Conservation (phyloP, 257 asterid species). For the Cynanchum wilfordii region DNA sequence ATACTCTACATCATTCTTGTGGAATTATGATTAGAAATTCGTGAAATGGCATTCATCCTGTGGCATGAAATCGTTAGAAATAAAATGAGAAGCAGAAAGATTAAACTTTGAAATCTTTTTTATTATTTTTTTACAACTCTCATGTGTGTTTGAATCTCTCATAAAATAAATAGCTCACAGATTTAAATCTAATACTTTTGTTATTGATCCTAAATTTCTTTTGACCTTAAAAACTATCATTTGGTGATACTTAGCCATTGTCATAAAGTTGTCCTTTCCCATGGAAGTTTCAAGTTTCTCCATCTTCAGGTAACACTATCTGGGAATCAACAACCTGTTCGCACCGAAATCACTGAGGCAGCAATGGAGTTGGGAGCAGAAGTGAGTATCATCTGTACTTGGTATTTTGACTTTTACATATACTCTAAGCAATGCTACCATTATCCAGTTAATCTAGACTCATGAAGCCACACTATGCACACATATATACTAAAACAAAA, state of each 20-base stretch:
- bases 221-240: background rate
- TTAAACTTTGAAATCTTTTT: background rate
- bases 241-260: background rate
- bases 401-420: background rate
- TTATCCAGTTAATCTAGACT: background rate
- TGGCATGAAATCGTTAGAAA: background rate
- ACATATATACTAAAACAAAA: background rate
- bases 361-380: constrained; percentile 93
- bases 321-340: constrained; percentile 91
- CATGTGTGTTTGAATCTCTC: background rate
- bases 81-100: background rate
- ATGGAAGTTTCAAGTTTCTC: constrained; percentile 4
- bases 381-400: constrained; percentile 38
- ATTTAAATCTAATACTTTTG: background rate
- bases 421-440: background rate
- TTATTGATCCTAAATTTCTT: background rate
- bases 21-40: background rate
- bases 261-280: background rate
- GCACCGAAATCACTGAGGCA: constrained; percentile 92
- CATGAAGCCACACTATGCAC: background rate
- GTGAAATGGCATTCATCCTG: background rate
- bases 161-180: background rate
- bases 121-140: background rate
- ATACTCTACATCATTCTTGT: background rate
- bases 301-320: constrained; percentile 74